phyloP scores from a whole-genome alignment of 352 stramenopile species.

The Globisporangium spinosum region DNA sequence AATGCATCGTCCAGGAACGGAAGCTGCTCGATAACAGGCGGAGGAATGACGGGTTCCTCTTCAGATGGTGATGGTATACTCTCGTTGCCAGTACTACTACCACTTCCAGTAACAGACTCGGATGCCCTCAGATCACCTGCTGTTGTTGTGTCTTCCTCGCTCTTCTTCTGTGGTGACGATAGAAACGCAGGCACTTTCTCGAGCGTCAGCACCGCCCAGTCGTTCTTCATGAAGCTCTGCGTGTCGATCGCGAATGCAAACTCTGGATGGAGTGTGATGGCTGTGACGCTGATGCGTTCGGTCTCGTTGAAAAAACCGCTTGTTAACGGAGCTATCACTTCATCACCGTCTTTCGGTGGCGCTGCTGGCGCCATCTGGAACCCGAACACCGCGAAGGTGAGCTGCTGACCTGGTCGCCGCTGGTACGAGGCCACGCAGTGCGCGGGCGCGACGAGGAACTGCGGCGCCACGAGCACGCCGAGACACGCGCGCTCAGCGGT shows the following conservation, averaged over 20 bases:
- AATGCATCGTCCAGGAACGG: slow-evolving; percentile 2
- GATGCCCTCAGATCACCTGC: not conserved
- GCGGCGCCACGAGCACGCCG: slow-evolving; percentile 3
- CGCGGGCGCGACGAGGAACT: slow-evolving; percentile 3
- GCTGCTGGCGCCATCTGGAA: not conserved
- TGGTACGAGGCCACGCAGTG: slow-evolving; percentile 9
- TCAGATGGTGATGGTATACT: not conserved
- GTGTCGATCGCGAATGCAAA: not conserved
- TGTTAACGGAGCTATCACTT: not conserved
- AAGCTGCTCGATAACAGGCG: not conserved
- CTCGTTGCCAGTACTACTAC: not conserved
- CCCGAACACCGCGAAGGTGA: slow-evolving; percentile 11
- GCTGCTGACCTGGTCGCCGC: not conserved
- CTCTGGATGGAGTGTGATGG: not conserved
- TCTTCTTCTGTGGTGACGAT: not conserved
- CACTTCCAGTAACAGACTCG: not conserved
- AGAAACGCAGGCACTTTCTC: not conserved
- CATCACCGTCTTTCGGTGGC: not conserved
- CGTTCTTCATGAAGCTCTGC: not conserved
- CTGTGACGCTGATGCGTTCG: slow-evolving; percentile 3
- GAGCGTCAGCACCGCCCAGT: slow-evolving; percentile 6
- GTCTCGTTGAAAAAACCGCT: slow-evolving; percentile 7
- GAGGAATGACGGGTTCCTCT: not conserved
- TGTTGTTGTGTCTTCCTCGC: not conserved
- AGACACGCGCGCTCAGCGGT: slow-evolving; percentile 1